phyloP scores from a whole-genome alignment of 2,329 filamentous ascomycete genomes.

The Parastagonospora avenae region DNA sequence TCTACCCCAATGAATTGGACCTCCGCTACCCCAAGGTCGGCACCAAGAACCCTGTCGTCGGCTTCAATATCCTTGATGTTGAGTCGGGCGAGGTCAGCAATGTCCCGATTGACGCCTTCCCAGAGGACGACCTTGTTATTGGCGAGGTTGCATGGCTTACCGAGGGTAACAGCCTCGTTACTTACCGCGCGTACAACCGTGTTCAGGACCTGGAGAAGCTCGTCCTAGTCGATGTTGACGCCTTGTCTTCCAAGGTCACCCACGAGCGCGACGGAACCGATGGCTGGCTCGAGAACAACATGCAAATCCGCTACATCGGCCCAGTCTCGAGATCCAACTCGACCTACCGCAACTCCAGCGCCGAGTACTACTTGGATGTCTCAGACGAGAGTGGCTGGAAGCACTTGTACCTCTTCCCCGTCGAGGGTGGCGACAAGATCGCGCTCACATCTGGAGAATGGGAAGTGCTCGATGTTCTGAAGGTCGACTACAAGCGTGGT shows the following conservation, averaged over 20 bases:
- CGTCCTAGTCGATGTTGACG: conserved; percentile 62
- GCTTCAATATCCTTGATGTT: conserved; percentile 64
- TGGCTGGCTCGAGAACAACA: conserved; percentile 67
- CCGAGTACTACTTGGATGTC: conserved; percentile 67
- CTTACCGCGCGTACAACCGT: conserved; percentile 71
- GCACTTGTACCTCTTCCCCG: conserved; percentile 68
- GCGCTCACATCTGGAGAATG: conserved; percentile 69
- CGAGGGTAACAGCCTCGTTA: conserved; percentile 62
- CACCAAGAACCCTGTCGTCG: conserved; percentile 68
- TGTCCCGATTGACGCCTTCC: conserved; percentile 63
- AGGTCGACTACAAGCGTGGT: conserved; percentile 62
- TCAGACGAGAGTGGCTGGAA: conserved; percentile 69
- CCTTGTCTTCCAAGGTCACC: conserved; percentile 53
- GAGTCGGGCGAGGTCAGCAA: conserved; percentile 51
- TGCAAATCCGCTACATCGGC: conserved; percentile 63
- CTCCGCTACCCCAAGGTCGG: conserved; percentile 73
- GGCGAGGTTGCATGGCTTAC: conserved; percentile 73
- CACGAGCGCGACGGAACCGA: conserved; percentile 63
- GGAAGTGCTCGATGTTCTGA: conserved; percentile 66
- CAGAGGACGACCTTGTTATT: conserved; percentile 65
- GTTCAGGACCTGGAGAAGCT: conserved; percentile 70
- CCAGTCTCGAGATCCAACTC: conserved; percentile 38
- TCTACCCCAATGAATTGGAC: conserved; percentile 67
- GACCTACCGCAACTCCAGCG: conserved; percentile 44
- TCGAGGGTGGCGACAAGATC: conserved; percentile 60